A percentile compares a stretch with the other conserved stretches of the same genome.
These are phyloP conservation scores for Myrica gale DNA, from an alignment of 306 rosid genomes.

Conservation along the genomic window DNA sequence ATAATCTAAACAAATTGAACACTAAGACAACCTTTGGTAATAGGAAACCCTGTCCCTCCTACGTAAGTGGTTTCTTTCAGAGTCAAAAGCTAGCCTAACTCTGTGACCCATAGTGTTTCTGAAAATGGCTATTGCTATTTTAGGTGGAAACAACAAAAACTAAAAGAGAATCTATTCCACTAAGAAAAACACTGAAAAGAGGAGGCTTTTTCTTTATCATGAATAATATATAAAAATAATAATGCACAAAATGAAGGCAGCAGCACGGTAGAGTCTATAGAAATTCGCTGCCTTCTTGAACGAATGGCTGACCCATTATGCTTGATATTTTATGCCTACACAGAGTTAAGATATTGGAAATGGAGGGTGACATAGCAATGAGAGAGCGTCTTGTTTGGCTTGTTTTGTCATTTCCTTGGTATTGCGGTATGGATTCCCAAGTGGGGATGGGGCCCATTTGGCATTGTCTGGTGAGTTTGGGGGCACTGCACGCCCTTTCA, in stretches of 20 bases:
- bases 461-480: conserved; percentile 61
- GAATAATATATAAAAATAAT: conserved; percentile 33
- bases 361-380: conserved; percentile 44
- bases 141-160: conserved; percentile 53
- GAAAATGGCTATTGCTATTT: conserved; percentile 30
- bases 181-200: conserved; percentile 24
- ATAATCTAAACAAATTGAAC: conserved; percentile 1
- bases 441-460: conserved; percentile 59
- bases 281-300: conserved; percentile 21
- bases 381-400: conserved; percentile 27
- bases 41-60: conserved; percentile 32
- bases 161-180: conserved; percentile 28
- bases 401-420: conserved; percentile 23
- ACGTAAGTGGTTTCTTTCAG: conserved; percentile 18
- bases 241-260: conserved; percentile 32
- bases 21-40: conserved; percentile 11
- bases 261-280: neutral
- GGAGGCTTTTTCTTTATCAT: conserved; percentile 22
- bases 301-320: conserved; percentile 48
- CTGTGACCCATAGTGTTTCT: no score
- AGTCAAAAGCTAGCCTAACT: conserved; percentile 9
- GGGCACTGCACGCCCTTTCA: conserved; percentile 78
- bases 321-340: conserved; percentile 52
- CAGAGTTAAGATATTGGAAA: conserved; percentile 16
- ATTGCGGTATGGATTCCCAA: conserved; percentile 50